Percentiles rank a stretch among this genome's conserved stretches.
phyloP scores from a whole-genome alignment of 2,329 filamentous ascomycete genomes.

The Microdochium nivale region DNA sequence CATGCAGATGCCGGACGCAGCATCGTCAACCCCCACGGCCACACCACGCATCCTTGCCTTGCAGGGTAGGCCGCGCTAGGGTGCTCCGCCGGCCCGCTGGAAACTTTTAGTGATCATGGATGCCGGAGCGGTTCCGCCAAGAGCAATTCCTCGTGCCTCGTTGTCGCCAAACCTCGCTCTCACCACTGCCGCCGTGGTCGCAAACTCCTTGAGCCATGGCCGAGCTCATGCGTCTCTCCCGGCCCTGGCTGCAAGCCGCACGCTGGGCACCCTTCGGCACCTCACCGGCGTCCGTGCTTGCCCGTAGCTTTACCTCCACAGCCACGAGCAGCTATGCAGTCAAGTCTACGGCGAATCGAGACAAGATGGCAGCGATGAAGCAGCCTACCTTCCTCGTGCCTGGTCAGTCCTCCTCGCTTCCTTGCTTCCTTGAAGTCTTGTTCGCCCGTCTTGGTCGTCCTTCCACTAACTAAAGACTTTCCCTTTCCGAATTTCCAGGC shows the following conservation, averaged over 20 bases:
- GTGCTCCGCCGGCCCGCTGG: too few relatives aligned
- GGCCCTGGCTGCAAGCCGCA: slow-evolving; percentile 7
- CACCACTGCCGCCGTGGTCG: not conserved
- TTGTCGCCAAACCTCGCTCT: not conserved
- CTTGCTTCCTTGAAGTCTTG: not conserved
- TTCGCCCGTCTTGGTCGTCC: too few relatives aligned
- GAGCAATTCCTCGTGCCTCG: not conserved
- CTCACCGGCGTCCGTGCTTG: not conserved
- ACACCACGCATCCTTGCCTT: too few relatives aligned
- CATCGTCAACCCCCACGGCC: too few relatives aligned
- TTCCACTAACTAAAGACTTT: not conserved
- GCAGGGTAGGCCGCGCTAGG: too few relatives aligned
- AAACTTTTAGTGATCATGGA: too few relatives aligned
- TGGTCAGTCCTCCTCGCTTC: not conserved
- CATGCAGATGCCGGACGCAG: too few relatives aligned
- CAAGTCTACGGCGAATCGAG: not conserved
- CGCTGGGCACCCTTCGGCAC: not conserved
- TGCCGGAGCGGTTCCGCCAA: too few relatives aligned
- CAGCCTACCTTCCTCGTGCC: not conserved
- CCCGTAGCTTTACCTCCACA: slow-evolving; percentile 5
- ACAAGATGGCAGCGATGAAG: not conserved
- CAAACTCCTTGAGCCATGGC: slow-evolving; percentile 4
- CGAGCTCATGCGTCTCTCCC: slow-evolving; percentile 9
- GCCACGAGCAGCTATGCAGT: slow-evolving; percentile 4
- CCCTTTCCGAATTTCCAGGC: not conserved